These are phyloP conservation scores for Letharia columbiana DNA, from an alignment of 495 filamentous ascomycete species.

Conservation along the genomic window DNA sequence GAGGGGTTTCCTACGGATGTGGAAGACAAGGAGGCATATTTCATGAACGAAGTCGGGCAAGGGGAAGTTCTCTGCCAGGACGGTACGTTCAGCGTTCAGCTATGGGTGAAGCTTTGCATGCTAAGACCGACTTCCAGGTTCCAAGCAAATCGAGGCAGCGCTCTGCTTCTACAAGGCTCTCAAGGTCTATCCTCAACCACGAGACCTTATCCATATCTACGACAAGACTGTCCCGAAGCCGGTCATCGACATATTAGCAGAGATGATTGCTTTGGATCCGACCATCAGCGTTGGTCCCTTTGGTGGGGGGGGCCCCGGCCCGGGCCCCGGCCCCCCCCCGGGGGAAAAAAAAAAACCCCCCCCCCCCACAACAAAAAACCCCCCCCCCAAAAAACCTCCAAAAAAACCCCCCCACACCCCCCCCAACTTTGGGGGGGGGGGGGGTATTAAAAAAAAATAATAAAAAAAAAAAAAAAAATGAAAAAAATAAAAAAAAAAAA, in stretches of 20 bases:
- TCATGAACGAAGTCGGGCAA: constrained; percentile 85
- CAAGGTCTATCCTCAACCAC: constrained; percentile 93
- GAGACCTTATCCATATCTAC: constrained; percentile 89
- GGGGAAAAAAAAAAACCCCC: no score
- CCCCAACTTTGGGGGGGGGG: no score
- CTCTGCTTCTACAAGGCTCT: constrained; percentile 94
- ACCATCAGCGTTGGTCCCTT: constrained; percentile 18
- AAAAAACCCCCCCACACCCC: no score
- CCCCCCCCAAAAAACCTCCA: no score
- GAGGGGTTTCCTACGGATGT: constrained; percentile 85
- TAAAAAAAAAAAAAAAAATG: no score
- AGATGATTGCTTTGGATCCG: constrained; percentile 90
- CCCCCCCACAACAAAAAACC: no score
- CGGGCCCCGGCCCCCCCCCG: no score
- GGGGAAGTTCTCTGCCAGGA: constrained; percentile 71
- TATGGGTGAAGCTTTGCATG: constrained; percentile 9
- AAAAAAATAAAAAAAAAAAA: no score
- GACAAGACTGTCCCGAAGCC: constrained; percentile 97
- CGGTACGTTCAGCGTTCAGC: constrained; percentile 39
- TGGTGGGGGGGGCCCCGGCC: constrained; percentile 6
- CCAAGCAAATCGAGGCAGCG: constrained; percentile 72
- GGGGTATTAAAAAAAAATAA: no score
- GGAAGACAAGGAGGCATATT: constrained; percentile 87
- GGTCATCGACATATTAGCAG: constrained; percentile 86
- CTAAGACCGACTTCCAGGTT: constrained; percentile 42